Percentiles rank a stretch among this genome's conserved stretches.
These are phyloP conservation scores for Selaginella moellendorffii DNA, from an alignment of 75 land plant genomes.

Conservation along the genomic window DNA sequence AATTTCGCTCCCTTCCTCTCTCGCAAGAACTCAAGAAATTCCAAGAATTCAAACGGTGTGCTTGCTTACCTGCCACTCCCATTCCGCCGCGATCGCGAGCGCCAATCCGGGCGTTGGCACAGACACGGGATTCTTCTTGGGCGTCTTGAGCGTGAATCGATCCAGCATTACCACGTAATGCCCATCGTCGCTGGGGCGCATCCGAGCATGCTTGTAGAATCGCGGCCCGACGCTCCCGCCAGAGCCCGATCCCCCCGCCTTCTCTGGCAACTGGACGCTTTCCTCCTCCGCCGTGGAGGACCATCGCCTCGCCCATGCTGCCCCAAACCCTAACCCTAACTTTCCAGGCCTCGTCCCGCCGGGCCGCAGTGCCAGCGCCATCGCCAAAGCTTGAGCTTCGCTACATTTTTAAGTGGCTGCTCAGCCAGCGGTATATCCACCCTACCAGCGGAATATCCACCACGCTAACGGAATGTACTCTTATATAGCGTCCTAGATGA, in stretches of 20 bases:
- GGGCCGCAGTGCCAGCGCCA: not conserved
- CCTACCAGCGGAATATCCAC: no score
- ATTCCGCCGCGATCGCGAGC: conserved; percentile 83
- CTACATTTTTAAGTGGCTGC: no score
- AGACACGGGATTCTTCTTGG: conserved; percentile 63
- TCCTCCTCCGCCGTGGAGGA: not conserved
- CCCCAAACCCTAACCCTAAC: no score
- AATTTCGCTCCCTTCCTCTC: not conserved
- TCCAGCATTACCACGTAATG: conserved; percentile 80
- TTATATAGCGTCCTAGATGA: no score
- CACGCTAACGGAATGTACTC: no score
- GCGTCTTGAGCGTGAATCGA: conserved; percentile 69
- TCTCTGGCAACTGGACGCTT: not conserved
- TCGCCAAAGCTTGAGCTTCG: no score
- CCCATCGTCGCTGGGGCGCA: conserved; percentile 55
- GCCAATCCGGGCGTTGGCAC: conserved; percentile 66
- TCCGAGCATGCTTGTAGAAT: conserved; percentile 64
- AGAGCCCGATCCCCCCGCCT: not conserved
- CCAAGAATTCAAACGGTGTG: not conserved
- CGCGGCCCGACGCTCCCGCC: conserved; percentile 38
- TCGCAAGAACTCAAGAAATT: not conserved
- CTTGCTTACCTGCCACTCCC: conserved; percentile 81
- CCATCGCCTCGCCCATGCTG: not conserved
- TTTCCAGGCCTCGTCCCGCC: not conserved
- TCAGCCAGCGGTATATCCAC: no score